These are phyloP conservation scores for Epichloe sp. DNA, from an alignment of 2,329 filamentous ascomycete genomes.

Conservation along the genomic window DNA sequence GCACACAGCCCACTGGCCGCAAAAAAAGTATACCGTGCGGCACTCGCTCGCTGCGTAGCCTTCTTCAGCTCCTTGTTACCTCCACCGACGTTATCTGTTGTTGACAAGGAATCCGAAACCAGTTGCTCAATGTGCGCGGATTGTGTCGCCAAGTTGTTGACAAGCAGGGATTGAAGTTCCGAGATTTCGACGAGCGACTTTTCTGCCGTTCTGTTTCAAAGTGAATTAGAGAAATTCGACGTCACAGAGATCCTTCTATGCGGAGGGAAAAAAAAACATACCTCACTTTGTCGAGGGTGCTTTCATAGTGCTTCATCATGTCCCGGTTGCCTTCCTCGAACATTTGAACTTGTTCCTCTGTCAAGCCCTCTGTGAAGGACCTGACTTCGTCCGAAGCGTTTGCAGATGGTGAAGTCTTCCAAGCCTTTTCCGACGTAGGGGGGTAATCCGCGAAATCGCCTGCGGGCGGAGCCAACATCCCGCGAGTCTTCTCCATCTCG, in stretches of 20 bases:
- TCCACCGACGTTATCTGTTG: conserved; percentile 72
- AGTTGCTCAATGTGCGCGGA: conserved; percentile 82
- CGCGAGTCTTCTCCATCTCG: conserved; percentile 81
- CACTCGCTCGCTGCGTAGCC: conserved; percentile 58
- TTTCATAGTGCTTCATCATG: conserved; percentile 88
- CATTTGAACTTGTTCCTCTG: conserved; percentile 76
- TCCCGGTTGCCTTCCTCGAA: conserved; percentile 89
- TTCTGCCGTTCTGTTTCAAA: conserved; percentile 57
- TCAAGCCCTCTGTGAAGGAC: conserved; percentile 41
- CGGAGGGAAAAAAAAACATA: conserved; percentile 33
- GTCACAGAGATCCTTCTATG: background rate
- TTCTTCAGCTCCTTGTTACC: conserved; percentile 88
- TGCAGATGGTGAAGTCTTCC: background rate
- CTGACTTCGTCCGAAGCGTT: conserved; percentile 10
- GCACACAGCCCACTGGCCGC: conserved; percentile 63
- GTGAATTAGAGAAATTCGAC: background rate
- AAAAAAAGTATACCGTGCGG: conserved; percentile 63
- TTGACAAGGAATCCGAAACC: conserved; percentile 68
- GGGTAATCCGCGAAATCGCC: conserved; percentile 21
- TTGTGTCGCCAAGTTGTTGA: conserved; percentile 73
- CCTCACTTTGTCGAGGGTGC: conserved; percentile 88
- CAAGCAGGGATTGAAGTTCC: conserved; percentile 79
- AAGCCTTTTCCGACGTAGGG: conserved; percentile 10
- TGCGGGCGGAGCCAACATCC: conserved; percentile 40
- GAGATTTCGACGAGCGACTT: conserved; percentile 86